Base-by-base conservation (phyloP, 1,284 basidiomycete species). In the Somion occarium region DNA sequence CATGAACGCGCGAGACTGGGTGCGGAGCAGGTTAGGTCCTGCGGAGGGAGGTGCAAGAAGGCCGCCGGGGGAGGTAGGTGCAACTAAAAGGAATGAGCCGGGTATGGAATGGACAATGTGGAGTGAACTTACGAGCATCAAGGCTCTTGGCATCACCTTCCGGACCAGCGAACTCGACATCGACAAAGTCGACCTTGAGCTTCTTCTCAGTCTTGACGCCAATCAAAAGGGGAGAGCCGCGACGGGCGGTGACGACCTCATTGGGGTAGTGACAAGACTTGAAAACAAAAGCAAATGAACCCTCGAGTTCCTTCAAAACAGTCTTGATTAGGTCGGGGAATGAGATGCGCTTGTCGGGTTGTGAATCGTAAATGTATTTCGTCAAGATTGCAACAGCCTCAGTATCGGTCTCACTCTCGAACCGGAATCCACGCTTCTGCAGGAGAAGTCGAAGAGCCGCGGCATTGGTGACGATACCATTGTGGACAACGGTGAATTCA, bases 121-220 rank as follows among this genome's bases (percentile, higher is more conserved):
- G n/a, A 15, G 20, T 12, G 25, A 5, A 77, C 86, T 70, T 64
- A 89, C 85, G 71, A 57, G 72, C 64, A 43, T 85, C 83, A 45
- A 75, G 66, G 42, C 69, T 72, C 55, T 78, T 75, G 53, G 73
- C 74, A 56, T 86, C 86, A 53, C 71, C 73, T 53, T 89, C 88
- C 42, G 84, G 78, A 43, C 84, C 85, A 37, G 89, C 82, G 64
- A 97, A 85, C 69, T 99, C 95, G 56, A 99, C 97, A 71, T 99
- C 97, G 52, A 99, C 96, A 67, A 99, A 99, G 76, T 99, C 97
- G 46, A 98, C 96, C 79, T 99, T 99, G 68, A 99, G 83, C 75
- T 99, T 99, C 81, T 96, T 95, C 70, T 99, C 96, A 30, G 97
- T 98, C 88, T 99, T 99, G 69, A 99, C 96, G 76, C 97, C 97